Conservation (phyloP, 2,329 filamentous ascomycete genomes). For the Thyridium curvatum region DNA sequence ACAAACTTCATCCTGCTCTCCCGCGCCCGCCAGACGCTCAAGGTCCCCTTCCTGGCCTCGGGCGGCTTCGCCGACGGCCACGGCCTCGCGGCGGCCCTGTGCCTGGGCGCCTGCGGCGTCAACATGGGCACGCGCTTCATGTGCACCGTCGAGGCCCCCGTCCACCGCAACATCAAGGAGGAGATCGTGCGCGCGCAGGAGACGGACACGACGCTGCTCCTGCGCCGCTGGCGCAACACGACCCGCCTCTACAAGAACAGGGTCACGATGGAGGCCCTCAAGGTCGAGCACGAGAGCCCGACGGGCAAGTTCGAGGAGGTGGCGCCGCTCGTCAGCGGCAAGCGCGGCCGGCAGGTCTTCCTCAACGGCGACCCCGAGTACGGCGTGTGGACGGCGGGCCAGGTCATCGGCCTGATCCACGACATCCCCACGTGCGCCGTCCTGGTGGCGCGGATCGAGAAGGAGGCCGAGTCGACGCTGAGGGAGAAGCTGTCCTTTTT, state of each 20-base stretch:
- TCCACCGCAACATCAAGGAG: constrained; percentile 91
- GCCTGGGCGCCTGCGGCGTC: constrained; percentile 84
- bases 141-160: constrained; percentile 88
- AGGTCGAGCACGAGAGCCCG: constrained; percentile 75
- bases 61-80: constrained; percentile 94
- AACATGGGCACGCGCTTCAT: constrained; percentile 99
- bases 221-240: constrained; percentile 91
- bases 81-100: constrained; percentile 84
- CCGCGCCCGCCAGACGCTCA: constrained; percentile 75
- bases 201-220: constrained; percentile 82
- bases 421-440: constrained; percentile 72
- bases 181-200: constrained; percentile 84
- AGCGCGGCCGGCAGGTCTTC: constrained; percentile 88
- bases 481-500: constrained; percentile 52
- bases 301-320: constrained; percentile 88
- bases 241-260: constrained; percentile 85
- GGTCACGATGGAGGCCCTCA: constrained; percentile 71
- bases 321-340: constrained; percentile 79
- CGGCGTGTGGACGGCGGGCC: constrained; percentile 95
- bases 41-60: constrained; percentile 88
- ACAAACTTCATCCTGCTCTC: constrained; percentile 86
- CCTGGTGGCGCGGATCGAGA: constrained; percentile 67
- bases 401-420: constrained; percentile 85
- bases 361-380: constrained; percentile 84
- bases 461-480: constrained; percentile 64